Evolutionary conservation across 768 basidiomycete species (phyloP).

Genomic region (Cystofilobasidium macerans): DNA sequence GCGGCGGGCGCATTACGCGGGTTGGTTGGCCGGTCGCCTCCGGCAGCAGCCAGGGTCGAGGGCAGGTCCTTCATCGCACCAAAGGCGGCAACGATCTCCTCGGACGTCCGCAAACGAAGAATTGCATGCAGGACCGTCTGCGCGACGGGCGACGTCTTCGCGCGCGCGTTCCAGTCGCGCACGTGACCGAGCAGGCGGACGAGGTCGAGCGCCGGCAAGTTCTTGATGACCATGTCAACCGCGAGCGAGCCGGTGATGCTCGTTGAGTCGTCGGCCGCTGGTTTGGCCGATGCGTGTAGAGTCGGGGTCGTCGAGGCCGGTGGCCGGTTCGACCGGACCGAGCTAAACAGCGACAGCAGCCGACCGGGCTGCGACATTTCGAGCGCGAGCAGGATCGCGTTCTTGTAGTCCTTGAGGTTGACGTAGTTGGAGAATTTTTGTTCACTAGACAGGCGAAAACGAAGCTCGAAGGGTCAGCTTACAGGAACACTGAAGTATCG

Average conservation of each 20-base stretch:
- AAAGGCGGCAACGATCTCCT: constrained; percentile 63
- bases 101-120: constrained; percentile 61
- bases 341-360: constrained; percentile 64
- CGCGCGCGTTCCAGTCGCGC: constrained; percentile 88
- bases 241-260: constrained; percentile 55
- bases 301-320: constrained; percentile 23
- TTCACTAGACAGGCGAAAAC: constrained; percentile 50
- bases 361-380: constrained; percentile 88
- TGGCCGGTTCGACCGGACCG: constrained; percentile 42
- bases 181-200: constrained; percentile 69
- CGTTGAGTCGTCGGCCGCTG: constrained; percentile 11
- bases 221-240: constrained; percentile 71
- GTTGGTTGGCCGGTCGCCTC: constrained; percentile 25
- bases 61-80: constrained; percentile 28
- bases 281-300: constrained; percentile 21
- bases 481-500: not conserved
- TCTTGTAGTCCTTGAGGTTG: constrained; percentile 72
- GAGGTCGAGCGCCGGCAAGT: constrained; percentile 60
- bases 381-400: constrained; percentile 81
- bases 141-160: constrained; percentile 72
- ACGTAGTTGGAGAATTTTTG: constrained; percentile 92
- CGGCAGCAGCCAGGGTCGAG: constrained; percentile 21
- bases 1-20: constrained; percentile 26
- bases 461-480: not conserved
- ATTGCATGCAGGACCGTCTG: constrained; percentile 73